Evolutionary conservation across 768 basidiomycete species (phyloP), one percentile per base, ranked within the genome.

Genomic region (Trametes cingulata): DNA sequence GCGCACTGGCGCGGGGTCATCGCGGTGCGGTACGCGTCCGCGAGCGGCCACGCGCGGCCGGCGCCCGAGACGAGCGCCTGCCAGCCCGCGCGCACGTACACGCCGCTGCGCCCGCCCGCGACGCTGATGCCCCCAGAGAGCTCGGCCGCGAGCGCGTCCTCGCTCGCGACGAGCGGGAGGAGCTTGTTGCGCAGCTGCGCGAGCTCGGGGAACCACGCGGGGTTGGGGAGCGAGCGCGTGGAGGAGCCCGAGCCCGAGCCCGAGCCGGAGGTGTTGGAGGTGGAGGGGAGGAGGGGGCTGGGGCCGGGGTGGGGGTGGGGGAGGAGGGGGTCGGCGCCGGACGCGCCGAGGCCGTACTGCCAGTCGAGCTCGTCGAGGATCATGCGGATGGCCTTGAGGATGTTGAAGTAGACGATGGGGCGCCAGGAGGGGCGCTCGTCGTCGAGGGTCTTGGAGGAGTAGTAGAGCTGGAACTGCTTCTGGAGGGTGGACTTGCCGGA

Each of bases 381-480:
- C 75, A 84, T 86, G 27, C 87, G 85, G 19, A 92, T 76, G 50
- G 89, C 90, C 69, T 85, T 87, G 78, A 93, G 83, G 64, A 79
- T 68, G 67, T 80, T 80, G 68, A 79, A 75, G 67, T 76, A 77
- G 60, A 80, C 77, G 64, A 80, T 75, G 25, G 77, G 76, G 22
- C 76, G 72, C 78, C 78, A 80, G 27, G 74, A 71, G 5, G 75
- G 72, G 9, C 75, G 73, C 62, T 80, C 77, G 25, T 64, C 63
- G 60, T 78, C 78, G 51, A 79, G 67, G 24, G 71, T 68, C 49
- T 67, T 65, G 8, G 72, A 85, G 8, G 90, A 85, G 67, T 91
- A 91, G 73, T 85, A 87, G 0, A 92, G 78, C 68, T 93, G 90
- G 68, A 93, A 90, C 71, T 93, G 90, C 68, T 92, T 92, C 68